A percentile compares a stretch with the other conserved stretches of the same genome.
phyloP scores from a whole-genome alignment of 768 basidiomycete genomes.

The Rickenella mellea region DNA sequence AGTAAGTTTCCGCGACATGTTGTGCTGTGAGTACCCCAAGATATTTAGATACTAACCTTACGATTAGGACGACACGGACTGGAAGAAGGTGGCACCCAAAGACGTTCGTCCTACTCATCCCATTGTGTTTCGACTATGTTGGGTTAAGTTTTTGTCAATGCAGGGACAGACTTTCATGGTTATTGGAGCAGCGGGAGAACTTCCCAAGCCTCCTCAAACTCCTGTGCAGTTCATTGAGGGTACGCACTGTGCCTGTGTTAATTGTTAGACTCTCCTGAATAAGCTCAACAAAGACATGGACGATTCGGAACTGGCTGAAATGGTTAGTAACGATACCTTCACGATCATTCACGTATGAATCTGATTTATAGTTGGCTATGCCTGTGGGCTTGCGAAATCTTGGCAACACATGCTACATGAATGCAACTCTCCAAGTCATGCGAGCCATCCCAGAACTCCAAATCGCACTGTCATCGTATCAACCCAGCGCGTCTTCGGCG shows the following conservation, averaged over 20 bases:
- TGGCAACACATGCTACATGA: conserved; percentile 98
- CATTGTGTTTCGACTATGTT: background rate
- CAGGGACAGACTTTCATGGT: conserved; percentile 89
- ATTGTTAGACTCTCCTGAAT: conserved; percentile 2
- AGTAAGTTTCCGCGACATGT: conserved; percentile 31
- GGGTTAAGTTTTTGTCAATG: background rate
- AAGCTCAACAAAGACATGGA: conserved; percentile 60
- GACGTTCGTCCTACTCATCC: conserved; percentile 36
- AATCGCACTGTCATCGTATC: conserved; percentile 52
- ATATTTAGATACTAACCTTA: background rate
- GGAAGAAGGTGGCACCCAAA: conserved; percentile 80
- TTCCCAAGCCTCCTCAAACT: conserved; percentile 79
- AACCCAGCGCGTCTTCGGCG: background rate
- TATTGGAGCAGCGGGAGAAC: conserved; percentile 86
- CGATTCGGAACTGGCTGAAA: conserved; percentile 69
- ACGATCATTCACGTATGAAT: conserved; percentile 1
- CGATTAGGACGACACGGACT: conserved; percentile 73
- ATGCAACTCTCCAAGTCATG: conserved; percentile 89
- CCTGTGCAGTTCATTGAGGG: conserved; percentile 82
- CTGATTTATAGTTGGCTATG: conserved; percentile 47
- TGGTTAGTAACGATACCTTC: conserved; percentile 34
- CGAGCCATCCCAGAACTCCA: conserved; percentile 88
- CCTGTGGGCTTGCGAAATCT: conserved; percentile 83
- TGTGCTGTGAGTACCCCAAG: background rate
- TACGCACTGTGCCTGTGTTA: conserved; percentile 18